Evolutionary conservation across 1,284 basidiomycete species (phyloP), one percentile per base, ranked within the genome.

Genomic region (Ustilago vetiveriae): DNA sequence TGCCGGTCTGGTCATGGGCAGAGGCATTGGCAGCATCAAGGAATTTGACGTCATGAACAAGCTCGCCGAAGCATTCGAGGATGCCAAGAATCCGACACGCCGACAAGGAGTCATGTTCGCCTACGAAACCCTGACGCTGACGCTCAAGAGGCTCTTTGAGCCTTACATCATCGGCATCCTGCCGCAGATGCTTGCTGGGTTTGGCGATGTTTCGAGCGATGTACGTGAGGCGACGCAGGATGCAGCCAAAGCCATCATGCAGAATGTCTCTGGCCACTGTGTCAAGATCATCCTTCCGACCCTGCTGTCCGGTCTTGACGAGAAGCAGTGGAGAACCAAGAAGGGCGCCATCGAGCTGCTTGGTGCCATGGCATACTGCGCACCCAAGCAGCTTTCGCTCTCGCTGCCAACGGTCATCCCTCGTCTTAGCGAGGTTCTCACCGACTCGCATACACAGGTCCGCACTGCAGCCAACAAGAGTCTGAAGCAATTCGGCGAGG

Each of bases 261-360:
- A 89, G 2, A 92, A 92, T 72, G 86, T 99, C 79, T 76, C 79
- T 19, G 79, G 78, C 16, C 79, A 78, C 43, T 79, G 80, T 45
- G 90, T 98, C 82, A 98, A 98, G 84, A 87, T 94, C 48, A 94
- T 98, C 64, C 85, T 98, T 6, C 96, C 96, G 0, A 90, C 91
- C 2, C 83, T 99, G 8, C 86, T 99, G 6, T 90, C 89, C 30
- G 95, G 94, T 30, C 85, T 98, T 42, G 94, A 98, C 73, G 96
- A 98, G 82, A 98, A 97, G 82, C 96, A 98, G 82, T 98, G 96
- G 96, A 87, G 95, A 24, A 93, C 94, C 2, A 98, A 98, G 85
- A 98, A 98, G 82, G 84, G 96, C 87, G 95, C 94, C 3, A 97
- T 98, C 70, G 96, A 98, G 82, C 84, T 98, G n/a, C 85, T 98